Conservation (phyloP, 176 grass and related monocot genomes). For the Carex cristatella region DNA sequence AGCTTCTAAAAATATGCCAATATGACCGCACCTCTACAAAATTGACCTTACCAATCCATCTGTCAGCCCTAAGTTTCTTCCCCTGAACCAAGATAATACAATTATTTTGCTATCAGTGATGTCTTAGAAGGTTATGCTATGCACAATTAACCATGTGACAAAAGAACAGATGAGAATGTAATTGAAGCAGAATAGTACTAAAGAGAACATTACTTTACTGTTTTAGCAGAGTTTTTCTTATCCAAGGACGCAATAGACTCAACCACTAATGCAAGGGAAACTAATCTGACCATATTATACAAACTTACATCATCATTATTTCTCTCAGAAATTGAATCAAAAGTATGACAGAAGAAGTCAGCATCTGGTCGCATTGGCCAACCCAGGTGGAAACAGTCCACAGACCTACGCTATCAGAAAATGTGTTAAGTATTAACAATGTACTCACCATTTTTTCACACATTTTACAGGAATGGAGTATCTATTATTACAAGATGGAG, state of each 20-base stretch:
- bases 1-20: conserved; percentile 99
- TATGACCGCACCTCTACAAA: conserved; percentile 91
- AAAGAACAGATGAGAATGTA: neutral
- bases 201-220: neutral
- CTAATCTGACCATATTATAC: neutral
- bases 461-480: neutral
- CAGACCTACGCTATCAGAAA: conserved; percentile 47
- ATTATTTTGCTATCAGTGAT: neutral
- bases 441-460: neutral
- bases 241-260: neutral
- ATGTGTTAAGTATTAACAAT: neutral
- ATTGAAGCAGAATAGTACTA: neutral
- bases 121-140: neutral
- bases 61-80: conserved; percentile 28
- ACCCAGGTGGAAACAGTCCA: conserved; percentile 78
- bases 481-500: neutral
- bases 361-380: conserved; percentile 92
- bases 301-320: conserved; percentile 42
- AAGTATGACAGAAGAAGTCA: conserved; percentile 74
- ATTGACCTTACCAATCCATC: conserved; percentile 94
- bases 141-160: neutral
- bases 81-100: conserved; percentile 44
- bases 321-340: neutral
- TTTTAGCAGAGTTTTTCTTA: neutral
- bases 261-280: neutral